Evolutionary conservation across 345 rosid species (phyloP), one percentile per base, ranked within the genome.

Genomic region (Citrus reticulata): DNA sequence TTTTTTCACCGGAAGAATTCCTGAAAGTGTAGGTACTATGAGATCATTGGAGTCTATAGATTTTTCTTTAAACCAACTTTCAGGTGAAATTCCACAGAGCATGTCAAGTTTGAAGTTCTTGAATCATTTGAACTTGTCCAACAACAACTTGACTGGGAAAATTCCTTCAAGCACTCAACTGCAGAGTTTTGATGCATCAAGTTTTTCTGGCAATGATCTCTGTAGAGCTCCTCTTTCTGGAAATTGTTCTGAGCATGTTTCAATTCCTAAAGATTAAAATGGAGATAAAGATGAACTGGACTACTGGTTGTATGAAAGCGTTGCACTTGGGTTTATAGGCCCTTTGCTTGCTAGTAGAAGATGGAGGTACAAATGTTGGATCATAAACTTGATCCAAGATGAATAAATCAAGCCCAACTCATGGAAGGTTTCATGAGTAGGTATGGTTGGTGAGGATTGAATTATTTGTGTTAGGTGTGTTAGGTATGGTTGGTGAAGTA

Each of bases 41-140:
- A 61, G 25, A 7, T 25, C 68, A 4, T 74, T 74, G 42, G 68
- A 73, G 2, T 25, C 25, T 0, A 2, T 73, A 0, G 68, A 74
- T 74, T 74, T 78, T 7, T 78, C 77, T 13, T 6, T 1, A 1
- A 72, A 78, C 17, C 57, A 34, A 27, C 29, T 78, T 17, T 72
- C 77, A 0, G 72, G 77, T 7, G 30, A 72, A 32, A 78, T 78
- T 20, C 72, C 77, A 7, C n/a, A 62, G 49, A 42, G 49, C 49
- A 42, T 42, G 49, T 42, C 49, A 2, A 42, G 49, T 2, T 42
- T 42, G 49, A 42, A 1, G 14, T 42, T 0, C 49, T 42, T 42
- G 49, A 42, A 42, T 42, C 49, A 42, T 42, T 42, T 42, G 49
- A 42, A 42, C 49, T 10, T 61, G 25, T 25, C 25, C 25, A 25